Conservation (phyloP, 2,329 filamentous ascomycete genomes). For the Botrytis tulipae region DNA sequence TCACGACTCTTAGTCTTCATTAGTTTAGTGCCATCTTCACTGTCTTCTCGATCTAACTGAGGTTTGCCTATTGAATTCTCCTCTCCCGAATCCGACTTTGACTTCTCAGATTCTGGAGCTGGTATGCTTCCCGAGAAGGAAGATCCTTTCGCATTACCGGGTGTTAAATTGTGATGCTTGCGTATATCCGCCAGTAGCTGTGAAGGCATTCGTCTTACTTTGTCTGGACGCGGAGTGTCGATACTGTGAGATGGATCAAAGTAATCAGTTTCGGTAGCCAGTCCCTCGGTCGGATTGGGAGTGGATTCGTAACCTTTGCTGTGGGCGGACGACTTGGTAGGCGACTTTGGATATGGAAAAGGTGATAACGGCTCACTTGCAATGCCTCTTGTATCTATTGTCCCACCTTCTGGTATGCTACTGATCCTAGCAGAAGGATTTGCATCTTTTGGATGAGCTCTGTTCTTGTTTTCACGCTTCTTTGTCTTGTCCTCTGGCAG, state of each 20-base stretch:
- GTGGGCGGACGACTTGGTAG: neutral
- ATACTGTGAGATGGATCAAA: constrained; percentile 28
- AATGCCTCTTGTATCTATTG: constrained; percentile 7
- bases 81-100: constrained; percentile 22
- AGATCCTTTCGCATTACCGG: constrained; percentile 34
- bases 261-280: constrained; percentile 33
- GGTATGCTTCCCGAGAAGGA: constrained; percentile 39
- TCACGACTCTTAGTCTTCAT: constrained; percentile 30
- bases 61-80: constrained; percentile 10
- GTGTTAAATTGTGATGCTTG: constrained; percentile 37
- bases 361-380: constrained; percentile 22
- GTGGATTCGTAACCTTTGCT: neutral
- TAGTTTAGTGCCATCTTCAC: constrained; percentile 44
- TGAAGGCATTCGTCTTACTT: constrained; percentile 32
- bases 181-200: constrained; percentile 38
- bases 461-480: constrained; percentile 47
- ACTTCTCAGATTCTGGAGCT: constrained; percentile 33
- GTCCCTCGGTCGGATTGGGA: constrained; percentile 27
- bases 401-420: constrained; percentile 11
- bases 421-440: constrained; percentile 4
- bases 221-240: constrained; percentile 28
- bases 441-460: constrained; percentile 37
- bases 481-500: constrained; percentile 58
- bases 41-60: constrained; percentile 12
- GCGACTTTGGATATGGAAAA: constrained; percentile 15